These are phyloP conservation scores for Histomonas meleagridis DNA, from an alignment of 208 protist species.

Conservation along the genomic window DNA sequence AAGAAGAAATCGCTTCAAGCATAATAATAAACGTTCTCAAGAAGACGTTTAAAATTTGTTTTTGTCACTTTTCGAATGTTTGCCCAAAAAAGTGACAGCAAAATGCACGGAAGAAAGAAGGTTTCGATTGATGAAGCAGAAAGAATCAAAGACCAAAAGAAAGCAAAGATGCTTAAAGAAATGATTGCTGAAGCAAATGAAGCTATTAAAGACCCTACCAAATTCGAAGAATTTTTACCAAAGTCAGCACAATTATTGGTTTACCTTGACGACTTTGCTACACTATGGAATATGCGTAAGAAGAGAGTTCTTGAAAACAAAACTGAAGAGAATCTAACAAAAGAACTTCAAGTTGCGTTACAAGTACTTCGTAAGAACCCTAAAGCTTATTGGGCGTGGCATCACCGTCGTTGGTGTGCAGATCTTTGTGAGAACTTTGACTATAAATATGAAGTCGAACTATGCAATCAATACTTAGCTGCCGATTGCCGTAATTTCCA, in stretches of 20 bases:
- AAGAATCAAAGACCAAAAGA: not conserved
- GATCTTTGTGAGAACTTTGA: not conserved
- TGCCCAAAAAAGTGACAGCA: not conserved
- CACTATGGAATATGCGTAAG: conserved; percentile 1
- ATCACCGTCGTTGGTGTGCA: conserved; percentile 18
- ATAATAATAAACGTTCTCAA: too few relatives aligned
- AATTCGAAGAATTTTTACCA: not conserved
- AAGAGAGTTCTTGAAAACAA: not conserved
- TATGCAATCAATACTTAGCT: not conserved
- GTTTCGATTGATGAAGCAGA: conserved; percentile 22
- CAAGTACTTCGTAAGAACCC: not conserved
- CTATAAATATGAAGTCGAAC: not conserved
- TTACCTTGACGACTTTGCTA: not conserved
- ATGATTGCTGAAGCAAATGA: not conserved
- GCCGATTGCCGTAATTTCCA: conserved; percentile 3
- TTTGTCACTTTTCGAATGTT: too few relatives aligned
- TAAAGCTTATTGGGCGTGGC: not conserved
- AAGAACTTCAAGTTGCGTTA: not conserved
- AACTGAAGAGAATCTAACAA: not conserved
- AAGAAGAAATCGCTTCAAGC: not conserved
- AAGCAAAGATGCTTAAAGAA: not conserved
- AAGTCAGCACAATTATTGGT: not conserved
- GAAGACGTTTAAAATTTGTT: too few relatives aligned
- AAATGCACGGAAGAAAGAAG: conserved; percentile 35
- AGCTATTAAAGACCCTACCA: not conserved